A percentile compares a stretch with the other conserved stretches of the same genome.
Conservation (phyloP, 768 basidiomycete species). For the Hypsizygus marmoreus region DNA sequence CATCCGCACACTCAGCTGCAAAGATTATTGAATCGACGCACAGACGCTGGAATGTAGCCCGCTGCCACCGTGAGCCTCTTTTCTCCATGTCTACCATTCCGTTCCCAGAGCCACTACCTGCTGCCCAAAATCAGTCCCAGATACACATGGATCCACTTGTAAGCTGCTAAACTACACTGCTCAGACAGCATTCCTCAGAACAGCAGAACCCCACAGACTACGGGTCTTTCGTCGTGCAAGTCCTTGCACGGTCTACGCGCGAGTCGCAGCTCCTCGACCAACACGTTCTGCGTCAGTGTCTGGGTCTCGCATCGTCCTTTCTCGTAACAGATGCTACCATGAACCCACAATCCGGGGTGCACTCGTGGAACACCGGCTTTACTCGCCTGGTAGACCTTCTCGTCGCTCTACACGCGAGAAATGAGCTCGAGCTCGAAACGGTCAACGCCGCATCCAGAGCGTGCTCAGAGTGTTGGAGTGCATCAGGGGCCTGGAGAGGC, state of each 20-base stretch:
- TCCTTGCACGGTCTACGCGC: conserved; percentile 53
- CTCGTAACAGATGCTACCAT: conserved; percentile 74
- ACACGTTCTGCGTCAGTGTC: conserved; percentile 57
- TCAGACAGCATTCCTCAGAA: no score
- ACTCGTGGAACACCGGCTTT: conserved; percentile 69
- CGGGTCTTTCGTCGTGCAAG: conserved; percentile 55
- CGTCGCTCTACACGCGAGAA: conserved; percentile 64
- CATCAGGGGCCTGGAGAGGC: conserved; percentile 67
- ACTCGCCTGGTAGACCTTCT: conserved; percentile 70
- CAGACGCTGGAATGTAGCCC: conserved; percentile 1
- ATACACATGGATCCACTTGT: conserved; percentile 10
- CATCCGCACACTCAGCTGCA: background rate
- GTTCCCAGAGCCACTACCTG: no score
- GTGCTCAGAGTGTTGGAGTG: conserved; percentile 83
- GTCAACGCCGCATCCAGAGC: conserved; percentile 67
- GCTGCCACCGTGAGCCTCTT: no score
- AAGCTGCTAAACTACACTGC: no score
- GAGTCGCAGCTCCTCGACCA: conserved; percentile 56
- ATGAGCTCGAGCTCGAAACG: conserved; percentile 77
- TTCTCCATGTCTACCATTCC: no score
- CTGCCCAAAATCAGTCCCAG: no score
- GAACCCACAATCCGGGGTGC: conserved; percentile 55
- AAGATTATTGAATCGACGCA: no score
- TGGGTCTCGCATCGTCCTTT: conserved; percentile 76
- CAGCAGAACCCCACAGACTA: conserved; percentile 57